Evolutionary conservation across 306 rosid genomes (phyloP).

Genomic region (Hylodesmum podocarpum): DNA sequence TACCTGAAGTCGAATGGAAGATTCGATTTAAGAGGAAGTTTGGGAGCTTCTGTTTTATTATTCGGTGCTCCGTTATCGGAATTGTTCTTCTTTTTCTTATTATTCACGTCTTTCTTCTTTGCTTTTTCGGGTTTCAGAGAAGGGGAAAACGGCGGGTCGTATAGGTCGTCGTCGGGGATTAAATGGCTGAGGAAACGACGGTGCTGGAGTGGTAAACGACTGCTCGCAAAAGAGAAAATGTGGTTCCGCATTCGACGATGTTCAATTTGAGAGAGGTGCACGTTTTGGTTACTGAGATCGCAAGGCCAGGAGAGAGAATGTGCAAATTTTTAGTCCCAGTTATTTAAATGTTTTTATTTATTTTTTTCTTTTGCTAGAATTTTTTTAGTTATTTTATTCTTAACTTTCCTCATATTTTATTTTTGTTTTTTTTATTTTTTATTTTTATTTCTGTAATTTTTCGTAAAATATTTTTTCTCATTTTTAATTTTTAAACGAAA

Average conservation of each 20-base stretch:
- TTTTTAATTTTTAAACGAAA: too few relatives aligned
- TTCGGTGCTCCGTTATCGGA: not conserved
- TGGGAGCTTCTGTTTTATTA: conserved; percentile 3
- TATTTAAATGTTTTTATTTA: too few relatives aligned
- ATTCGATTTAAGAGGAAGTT: conserved; percentile 52
- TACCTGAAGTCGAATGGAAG: conserved; percentile 82
- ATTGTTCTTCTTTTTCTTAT: conserved; percentile 20
- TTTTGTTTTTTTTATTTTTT: too few relatives aligned
- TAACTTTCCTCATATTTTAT: too few relatives aligned
- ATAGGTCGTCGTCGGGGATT: conserved; percentile 22
- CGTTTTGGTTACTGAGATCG: not conserved
- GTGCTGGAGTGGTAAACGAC: conserved; percentile 23
- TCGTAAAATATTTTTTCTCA: too few relatives aligned
- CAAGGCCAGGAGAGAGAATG: too few relatives aligned
- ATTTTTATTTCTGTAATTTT: too few relatives aligned
- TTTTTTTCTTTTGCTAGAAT: too few relatives aligned
- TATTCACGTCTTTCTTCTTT: conserved; percentile 18
- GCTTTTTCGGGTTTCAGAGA: conserved; percentile 24
- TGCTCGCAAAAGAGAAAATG: not conserved
- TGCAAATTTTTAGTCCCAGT: not conserved
- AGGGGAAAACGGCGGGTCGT: conserved; percentile 83
- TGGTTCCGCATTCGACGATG: conserved; percentile 22
- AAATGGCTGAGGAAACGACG: conserved; percentile 31
- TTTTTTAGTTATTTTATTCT: too few relatives aligned
- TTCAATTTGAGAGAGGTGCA: not conserved